Base-by-base conservation (phyloP, 1,284 basidiomycete species). In the Naganishia liquefaciens region DNA sequence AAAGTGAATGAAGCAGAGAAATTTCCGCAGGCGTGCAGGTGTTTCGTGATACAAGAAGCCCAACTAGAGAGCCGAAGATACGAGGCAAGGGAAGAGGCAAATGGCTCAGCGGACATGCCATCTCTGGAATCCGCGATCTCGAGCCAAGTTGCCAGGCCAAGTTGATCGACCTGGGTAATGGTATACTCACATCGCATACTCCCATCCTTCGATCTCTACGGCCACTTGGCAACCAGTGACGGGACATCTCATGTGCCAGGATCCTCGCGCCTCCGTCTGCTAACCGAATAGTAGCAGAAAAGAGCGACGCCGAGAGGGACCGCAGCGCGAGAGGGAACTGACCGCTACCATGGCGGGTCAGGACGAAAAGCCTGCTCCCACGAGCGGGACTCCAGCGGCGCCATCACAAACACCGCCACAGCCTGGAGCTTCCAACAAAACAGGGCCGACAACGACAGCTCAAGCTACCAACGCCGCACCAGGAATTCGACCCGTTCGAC, bases 331-430 rank as follows among this genome's bases (percentile, higher is more conserved):
- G 33, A 21, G 51, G 51, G 11, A 30, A 15, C 40, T 15, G 46
- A 60, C 30, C 33, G 57, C 27, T 37, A 60, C 11, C 11, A 60
- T 60, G 57, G 57, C 57, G 37, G 57, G 57, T 49, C 47, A 47
- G 33, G 57, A 60, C 23, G 57, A 60, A 11, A 60, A 60, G 39
- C 46, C 46, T 13, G 46, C 54, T 55, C 39, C 46, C 5, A 30
- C 47, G 27, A 19, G 27, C 28, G 39, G 54, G 28, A 43, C 17
- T 27, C 25, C 54, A 13, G 15, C 13, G 27, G n/a, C 54, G 21
- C 27, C 54, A n/a, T 23, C 30, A 27, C 25, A 39, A 6, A 43
- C 54, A 15, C 23, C n/a, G n/a, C n/a, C 25, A 44, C 42, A 44
- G 43, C 17, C 27, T 30, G 28, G 42, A 40, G 17, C 42, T 13